These are phyloP conservation scores for Verbascum thapsus DNA, from an alignment of 257 asterid species.

Conservation along the genomic window DNA sequence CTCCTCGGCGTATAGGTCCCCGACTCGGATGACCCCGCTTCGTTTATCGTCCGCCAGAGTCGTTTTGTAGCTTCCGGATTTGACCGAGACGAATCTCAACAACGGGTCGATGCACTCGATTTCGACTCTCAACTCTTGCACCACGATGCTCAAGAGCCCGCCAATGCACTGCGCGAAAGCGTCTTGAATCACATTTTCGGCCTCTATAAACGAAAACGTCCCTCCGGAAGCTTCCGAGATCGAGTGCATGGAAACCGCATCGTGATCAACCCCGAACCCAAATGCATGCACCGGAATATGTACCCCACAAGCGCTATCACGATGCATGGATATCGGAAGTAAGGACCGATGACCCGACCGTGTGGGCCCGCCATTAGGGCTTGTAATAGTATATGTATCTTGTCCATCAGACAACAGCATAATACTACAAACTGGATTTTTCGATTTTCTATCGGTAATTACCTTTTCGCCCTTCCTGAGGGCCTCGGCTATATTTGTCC, in stretches of 20 bases:
- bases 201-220: conserved; percentile 90
- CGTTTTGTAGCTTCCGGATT: conserved; percentile 76
- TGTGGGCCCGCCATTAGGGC: conserved; percentile 27
- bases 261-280: conserved; percentile 94
- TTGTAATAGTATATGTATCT: conserved; percentile 57
- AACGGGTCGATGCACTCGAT: conserved; percentile 61
- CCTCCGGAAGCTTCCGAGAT: conserved; percentile 89
- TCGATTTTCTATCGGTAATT: conserved; percentile 67
- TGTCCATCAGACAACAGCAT: conserved; percentile 93
- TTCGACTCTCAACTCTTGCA: conserved; percentile 63
- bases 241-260: conserved; percentile 73
- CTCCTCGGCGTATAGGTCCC: conserved; percentile 91
- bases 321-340: conserved; percentile 65
- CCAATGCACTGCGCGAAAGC: conserved; percentile 99
- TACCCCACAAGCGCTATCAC: conserved; percentile 34
- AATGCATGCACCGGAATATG: conserved; percentile 79
- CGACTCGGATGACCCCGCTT: conserved; percentile 61
- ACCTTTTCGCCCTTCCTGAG: conserved; percentile 78
- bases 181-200: conserved; percentile 82
- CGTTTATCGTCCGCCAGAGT: conserved; percentile 43
- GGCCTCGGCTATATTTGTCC: conserved; percentile 81
- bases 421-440: conserved; percentile 69
- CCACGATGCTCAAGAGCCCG: conserved; percentile 82
- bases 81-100: conserved; percentile 51
- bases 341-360: conserved; percentile 36